phyloP scores from a whole-genome alignment of 306 rosid species.

The cucumber (Cucumis sativus) region DNA sequence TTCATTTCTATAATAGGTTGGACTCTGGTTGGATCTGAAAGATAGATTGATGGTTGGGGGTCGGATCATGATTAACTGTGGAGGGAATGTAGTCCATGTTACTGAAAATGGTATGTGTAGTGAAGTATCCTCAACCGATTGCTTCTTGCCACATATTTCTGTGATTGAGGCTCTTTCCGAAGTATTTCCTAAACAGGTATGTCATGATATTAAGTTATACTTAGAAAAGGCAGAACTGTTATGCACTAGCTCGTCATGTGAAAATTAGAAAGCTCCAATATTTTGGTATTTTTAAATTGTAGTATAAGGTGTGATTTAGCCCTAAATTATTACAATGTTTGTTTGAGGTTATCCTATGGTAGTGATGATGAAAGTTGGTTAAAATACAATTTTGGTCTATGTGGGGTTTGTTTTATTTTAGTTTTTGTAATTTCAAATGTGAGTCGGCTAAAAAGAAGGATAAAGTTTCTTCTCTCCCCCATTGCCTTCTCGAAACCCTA shows the following conservation, averaged over 20 bases:
- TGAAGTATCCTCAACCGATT: slow-evolving; percentile 23
- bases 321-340: background rate
- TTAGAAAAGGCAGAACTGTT: too few species aligned
- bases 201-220: background rate
- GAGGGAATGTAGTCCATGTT: slow-evolving; percentile 42
- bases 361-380: background rate
- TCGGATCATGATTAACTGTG: slow-evolving; percentile 87
- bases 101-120: slow-evolving; percentile 15
- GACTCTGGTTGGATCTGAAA: slow-evolving; percentile 57
- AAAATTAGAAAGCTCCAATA: background rate
- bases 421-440: too few species aligned
- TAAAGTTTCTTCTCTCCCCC: too few species aligned
- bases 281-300: background rate
- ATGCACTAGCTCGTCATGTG: background rate
- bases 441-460: too few species aligned
- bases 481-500: too few species aligned
- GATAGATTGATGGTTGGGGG: slow-evolving; percentile 55
- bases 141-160: slow-evolving; percentile 39
- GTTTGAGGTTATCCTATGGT: background rate
- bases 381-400: too few species aligned
- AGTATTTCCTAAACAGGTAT: slow-evolving; percentile 81
- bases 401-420: too few species aligned
- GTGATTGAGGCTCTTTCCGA: slow-evolving; percentile 46
- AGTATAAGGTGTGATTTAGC: background rate
- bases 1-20: slow-evolving; percentile 26